These are phyloP conservation scores for Hydrangea macrophylla DNA, from an alignment of 148 eudicot genomes.

Conservation along the genomic window DNA sequence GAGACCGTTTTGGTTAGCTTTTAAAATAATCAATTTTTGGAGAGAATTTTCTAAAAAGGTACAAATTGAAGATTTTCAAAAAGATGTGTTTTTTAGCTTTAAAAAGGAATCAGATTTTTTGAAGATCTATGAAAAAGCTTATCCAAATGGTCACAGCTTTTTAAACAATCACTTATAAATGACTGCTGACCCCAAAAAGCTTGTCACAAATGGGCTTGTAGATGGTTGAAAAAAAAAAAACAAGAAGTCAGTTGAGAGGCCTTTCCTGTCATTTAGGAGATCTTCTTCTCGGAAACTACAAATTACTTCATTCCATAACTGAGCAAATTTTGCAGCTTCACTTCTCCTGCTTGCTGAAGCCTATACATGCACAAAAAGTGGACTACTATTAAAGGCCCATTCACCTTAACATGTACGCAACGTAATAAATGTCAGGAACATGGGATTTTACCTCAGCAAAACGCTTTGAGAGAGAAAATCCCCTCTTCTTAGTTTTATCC, in stretches of 20 bases:
- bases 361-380: constrained; percentile 30
- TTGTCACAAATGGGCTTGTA: no score
- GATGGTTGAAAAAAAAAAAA: constrained; percentile 2
- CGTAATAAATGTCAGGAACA: background rate
- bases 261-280: constrained; percentile 73
- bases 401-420: background rate
- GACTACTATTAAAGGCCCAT: background rate
- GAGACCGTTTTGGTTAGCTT: no score
- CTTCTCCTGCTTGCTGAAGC: constrained; percentile 57
- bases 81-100: no score
- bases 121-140: no score
- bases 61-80: no score
- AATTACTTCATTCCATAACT: constrained; percentile 78
- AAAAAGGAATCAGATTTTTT: no score
- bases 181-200: no score
- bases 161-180: no score
- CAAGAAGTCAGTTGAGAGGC: constrained; percentile 21
- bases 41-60: no score
- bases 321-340: constrained; percentile 87
- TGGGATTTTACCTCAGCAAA: constrained; percentile 60
- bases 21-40: no score
- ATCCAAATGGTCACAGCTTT: no score
- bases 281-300: constrained; percentile 76
- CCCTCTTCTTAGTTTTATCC: constrained; percentile 52
- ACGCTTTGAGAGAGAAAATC: constrained; percentile 59